These are phyloP conservation scores for Aspergillus pseudoterreus DNA, from an alignment of 2,329 filamentous ascomycete genomes.

Conservation along the genomic window DNA sequence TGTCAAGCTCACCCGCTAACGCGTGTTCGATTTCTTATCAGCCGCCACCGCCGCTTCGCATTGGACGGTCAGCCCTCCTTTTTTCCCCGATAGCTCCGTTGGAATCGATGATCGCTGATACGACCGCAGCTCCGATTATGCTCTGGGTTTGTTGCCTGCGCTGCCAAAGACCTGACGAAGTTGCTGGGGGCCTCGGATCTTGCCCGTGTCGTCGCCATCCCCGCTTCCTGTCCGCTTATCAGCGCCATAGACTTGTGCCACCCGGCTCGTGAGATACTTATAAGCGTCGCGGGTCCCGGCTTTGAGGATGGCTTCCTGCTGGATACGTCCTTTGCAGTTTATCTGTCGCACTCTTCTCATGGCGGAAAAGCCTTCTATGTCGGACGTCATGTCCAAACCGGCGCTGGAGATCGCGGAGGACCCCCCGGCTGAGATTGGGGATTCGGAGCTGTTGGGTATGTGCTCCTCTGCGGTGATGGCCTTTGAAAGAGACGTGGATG, in stretches of 20 bases:
- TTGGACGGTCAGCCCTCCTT: slow-evolving; percentile 1
- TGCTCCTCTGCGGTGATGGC: background rate
- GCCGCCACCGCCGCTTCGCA: background rate
- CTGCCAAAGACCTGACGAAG: no score
- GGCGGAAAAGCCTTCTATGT: background rate
- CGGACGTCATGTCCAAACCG: background rate
- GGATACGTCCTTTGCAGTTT: no score
- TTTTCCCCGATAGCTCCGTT: background rate
- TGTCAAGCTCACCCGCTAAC: background rate
- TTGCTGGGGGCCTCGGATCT: no score
- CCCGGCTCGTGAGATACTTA: no score
- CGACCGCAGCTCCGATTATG: no score
- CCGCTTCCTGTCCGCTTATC: no score
- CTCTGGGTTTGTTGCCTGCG: no score
- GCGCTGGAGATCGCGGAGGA: slow-evolving; percentile 1
- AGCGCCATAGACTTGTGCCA: no score
- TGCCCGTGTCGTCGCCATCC: no score
- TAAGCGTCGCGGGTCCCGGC: no score
- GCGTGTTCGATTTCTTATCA: slow-evolving; percentile 6
- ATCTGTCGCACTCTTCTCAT: background rate
- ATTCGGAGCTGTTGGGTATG: slow-evolving; percentile 22
- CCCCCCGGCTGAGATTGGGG: slow-evolving; percentile 11
- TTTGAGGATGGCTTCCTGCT: no score
- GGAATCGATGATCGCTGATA: no score
- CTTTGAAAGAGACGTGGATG: background rate